These are phyloP conservation scores for Sporothrix inflata DNA, from an alignment of 2,329 filamentous ascomycete genomes.

Conservation along the genomic window DNA sequence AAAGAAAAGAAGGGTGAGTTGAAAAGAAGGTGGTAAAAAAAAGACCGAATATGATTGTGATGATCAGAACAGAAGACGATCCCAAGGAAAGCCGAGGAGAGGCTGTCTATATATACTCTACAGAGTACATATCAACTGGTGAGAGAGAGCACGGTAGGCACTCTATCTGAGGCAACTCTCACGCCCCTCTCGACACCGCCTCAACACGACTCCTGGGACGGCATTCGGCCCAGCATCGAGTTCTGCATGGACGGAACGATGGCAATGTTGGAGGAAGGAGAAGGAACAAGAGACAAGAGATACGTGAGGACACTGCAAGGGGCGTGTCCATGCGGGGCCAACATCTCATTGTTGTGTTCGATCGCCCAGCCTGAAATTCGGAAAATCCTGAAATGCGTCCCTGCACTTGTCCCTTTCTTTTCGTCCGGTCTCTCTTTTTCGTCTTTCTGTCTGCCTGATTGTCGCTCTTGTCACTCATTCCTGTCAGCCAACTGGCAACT, in stretches of 20 bases:
- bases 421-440: background rate
- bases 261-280: background rate
- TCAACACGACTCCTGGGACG: background rate
- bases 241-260: constrained; percentile 1
- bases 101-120: background rate
- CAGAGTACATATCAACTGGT: background rate
- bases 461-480: too few relatives aligned
- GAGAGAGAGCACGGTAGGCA: background rate
- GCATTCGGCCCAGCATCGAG: background rate
- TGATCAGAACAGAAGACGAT: background rate
- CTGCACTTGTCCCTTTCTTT: background rate
- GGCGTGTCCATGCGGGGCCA: background rate
- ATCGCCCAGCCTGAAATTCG: constrained; percentile 18
- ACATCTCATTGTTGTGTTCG: constrained; percentile 5
- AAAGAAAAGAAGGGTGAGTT: background rate
- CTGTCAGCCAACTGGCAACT: too few relatives aligned
- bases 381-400: constrained; percentile 13
- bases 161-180: background rate
- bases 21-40: constrained; percentile 11
- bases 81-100: background rate
- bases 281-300: background rate
- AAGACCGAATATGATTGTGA: constrained; percentile 15
- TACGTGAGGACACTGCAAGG: background rate
- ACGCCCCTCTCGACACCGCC: background rate
- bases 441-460: too few relatives aligned